Evolutionary conservation across 768 basidiomycete genomes (phyloP), one percentile per base, ranked within the genome.

Genomic region (Chalciporus chontae): DNA sequence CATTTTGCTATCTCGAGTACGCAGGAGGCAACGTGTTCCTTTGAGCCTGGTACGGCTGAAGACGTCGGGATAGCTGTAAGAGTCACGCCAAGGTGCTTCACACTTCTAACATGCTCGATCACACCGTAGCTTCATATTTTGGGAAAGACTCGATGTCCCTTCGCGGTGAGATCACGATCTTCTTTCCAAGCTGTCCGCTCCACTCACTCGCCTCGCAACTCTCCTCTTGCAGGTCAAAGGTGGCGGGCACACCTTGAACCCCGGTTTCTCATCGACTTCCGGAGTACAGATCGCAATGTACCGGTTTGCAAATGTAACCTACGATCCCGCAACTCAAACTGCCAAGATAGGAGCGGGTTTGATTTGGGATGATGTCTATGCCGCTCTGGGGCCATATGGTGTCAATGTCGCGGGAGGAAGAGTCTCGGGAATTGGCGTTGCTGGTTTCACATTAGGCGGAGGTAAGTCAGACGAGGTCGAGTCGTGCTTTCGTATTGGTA

Each of bases 361-460:
- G n/a, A 70, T 81, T 23, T 87, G 83, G 84, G 84, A 87, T 58
- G 77, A 84, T 29, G 81, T 79, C 64, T 86, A 85, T 53, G 68
- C 69, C 3, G 77, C 75, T 5, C 70, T 87, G 4, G 71, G 67
- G 5, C 78, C 76, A 0, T 57, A 70, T 47, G 71, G 69, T 6
- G 76, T 81, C 8, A 80, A 72, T 40, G 80, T 85, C 14, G 73
- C 84, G 8, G 84, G 84, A 0, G 81, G 78, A 4, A 70, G 83
- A 1, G 78, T 82, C 3, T 64, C 75, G 8, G 81, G 81, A 10
- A 76, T 82, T 19, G 81, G 81, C 24, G 79, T 83, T 18, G 81
- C 74, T 17, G 81, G 83, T 1, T 77, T 82, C 52, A 75, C 71
- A 8, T 67, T 85, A 0, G 81, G 82, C 8, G 83, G 84, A 72